Base-by-base conservation (phyloP, 2,329 filamentous ascomycete genomes). In the Thelonectria rubi region DNA sequence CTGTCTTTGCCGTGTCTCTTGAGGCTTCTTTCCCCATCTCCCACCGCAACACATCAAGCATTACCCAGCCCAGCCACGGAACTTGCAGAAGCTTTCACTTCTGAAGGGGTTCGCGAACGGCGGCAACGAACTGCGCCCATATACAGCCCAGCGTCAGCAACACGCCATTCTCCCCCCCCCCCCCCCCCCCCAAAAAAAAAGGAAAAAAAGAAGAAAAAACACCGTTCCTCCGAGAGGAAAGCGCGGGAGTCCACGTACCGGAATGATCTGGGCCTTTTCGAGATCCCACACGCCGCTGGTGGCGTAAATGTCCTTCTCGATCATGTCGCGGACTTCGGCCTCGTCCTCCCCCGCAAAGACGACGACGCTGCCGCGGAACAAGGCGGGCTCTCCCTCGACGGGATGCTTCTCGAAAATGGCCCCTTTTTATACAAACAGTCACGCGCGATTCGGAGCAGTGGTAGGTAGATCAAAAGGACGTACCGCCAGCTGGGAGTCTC, bases 241-340 rank as follows among this genome's bases (percentile, higher is more conserved):
- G n/a, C n/a, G n/a, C n/a, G n/a, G n/a, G n/a, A n/a, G n/a, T n/a
- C n/a, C 1, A 55, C 60, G 56, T 59, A 70, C 67, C 54, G 65
- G 65, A 48, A 65, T 60, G 1, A 71, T 63, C 17, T 71, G 69
- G 2, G 42, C 67, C 8, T 71, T 71, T 7, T 66, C 65, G 2
- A 71, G 59, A 48, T 71, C 65, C 65, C 67, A 71, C 1, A 71
- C 69, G 5, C 62, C 69, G 11, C 49, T 62, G 17, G 51, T 64
- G 18, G 67, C 63, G 34, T 71, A 71, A 2, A 67, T 14, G 3
- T 71, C 69, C 1, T 67, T 58, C 20, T 58, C 43, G 12, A 71
- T 67, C 20, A 71, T 56, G 18, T 58, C 46, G 10, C 60, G 64
- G 11, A 68, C 69, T 53, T 70, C 55, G 2, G 58, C 58, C 1